Conservation (phyloP, 352 stramenopile species). For the Blastocystis hominis region DNA sequence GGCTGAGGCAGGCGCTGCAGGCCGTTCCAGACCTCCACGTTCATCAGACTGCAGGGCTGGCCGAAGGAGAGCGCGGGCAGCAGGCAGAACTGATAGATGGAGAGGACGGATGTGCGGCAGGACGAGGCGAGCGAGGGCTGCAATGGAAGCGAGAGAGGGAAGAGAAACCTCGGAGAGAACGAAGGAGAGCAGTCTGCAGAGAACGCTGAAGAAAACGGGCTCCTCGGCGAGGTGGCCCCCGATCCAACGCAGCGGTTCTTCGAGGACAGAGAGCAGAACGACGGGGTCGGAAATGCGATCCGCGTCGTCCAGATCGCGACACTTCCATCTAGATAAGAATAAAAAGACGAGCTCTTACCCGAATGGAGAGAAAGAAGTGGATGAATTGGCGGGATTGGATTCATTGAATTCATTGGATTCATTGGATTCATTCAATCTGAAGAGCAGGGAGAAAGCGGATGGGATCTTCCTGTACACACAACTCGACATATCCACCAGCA, state of each 20-base stretch:
- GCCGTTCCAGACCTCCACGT: constrained; percentile 17
- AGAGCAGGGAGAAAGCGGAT: neutral
- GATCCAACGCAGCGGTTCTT: neutral
- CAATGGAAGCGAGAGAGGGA: neutral
- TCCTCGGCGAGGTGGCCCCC: constrained; percentile 5
- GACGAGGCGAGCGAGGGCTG: neutral
- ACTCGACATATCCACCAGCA: neutral
- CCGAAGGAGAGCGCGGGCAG: neutral
- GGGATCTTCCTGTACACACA: neutral
- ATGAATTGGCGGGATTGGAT: too few species aligned
- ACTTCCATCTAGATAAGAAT: neutral
- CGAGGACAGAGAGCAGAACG: neutral
- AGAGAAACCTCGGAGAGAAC: neutral
- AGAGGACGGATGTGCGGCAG: neutral
- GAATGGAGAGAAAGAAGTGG: too few species aligned
- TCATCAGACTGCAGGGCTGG: neutral
- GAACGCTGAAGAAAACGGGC: constrained; percentile 7
- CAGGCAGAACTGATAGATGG: neutral
- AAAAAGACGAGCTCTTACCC: too few species aligned
- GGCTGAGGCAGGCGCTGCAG: neutral
- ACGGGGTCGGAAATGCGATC: neutral
- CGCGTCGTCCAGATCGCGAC: neutral
- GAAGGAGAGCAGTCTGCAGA: neutral
- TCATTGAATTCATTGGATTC: too few species aligned
- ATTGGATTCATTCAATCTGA: too few species aligned